phyloP scores from a whole-genome alignment of 805 yeast species.

The Maudiozyma serrabonitensis region DNA sequence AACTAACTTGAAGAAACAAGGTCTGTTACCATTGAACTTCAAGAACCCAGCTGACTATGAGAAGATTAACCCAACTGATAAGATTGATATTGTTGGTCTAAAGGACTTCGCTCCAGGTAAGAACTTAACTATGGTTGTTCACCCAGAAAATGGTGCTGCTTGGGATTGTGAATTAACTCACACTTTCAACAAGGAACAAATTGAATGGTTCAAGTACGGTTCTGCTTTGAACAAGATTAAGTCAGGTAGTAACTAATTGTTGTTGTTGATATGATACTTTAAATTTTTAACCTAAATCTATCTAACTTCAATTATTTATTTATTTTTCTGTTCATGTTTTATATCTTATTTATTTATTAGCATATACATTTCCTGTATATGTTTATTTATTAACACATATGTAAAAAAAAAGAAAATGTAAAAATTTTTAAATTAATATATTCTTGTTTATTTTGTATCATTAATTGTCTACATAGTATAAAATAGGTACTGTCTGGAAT shows the following conservation, averaged over 20 bases:
- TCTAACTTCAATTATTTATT: background rate
- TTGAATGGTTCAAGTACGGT: slow-evolving; percentile 98
- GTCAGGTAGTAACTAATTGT: background rate
- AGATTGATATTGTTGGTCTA: slow-evolving; percentile 78
- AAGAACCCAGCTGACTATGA: slow-evolving; percentile 84
- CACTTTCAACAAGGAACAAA: slow-evolving; percentile 93
- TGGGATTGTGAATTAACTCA: slow-evolving; percentile 92
- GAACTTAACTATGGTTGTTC: slow-evolving; percentile 67
- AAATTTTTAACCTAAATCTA: background rate
- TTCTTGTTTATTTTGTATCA: too few species aligned
- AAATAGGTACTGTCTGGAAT: too few species aligned
- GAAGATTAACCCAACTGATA: slow-evolving; percentile 84
- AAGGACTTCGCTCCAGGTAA: slow-evolving; percentile 87
- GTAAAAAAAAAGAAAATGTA: background rate
- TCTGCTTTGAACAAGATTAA: slow-evolving; percentile 86
- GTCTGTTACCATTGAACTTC: slow-evolving; percentile 94
- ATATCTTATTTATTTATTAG: background rate
- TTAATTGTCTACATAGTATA: too few species aligned
- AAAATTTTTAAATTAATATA: too few species aligned
- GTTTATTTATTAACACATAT: background rate
- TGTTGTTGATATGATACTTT: background rate
- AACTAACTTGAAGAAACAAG: slow-evolving; percentile 99
- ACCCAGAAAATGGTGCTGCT: slow-evolving; percentile 60
- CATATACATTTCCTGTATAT: background rate
- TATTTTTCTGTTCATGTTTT: background rate